Conservation (phyloP, 306 rosid genomes). For the Vigna nakashimae region DNA sequence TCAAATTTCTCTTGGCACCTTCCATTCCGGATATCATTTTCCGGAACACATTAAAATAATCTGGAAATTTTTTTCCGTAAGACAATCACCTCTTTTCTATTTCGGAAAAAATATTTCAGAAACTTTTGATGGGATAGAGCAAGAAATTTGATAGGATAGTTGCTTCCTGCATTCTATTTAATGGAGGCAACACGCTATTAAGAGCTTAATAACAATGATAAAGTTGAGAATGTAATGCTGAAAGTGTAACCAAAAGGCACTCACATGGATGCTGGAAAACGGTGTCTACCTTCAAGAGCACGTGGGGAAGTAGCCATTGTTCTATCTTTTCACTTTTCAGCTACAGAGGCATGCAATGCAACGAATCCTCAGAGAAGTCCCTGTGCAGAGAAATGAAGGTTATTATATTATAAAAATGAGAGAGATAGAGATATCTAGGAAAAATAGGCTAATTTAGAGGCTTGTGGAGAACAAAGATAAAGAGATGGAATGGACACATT, state of each 20-base stretch:
- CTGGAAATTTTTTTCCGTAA: no score
- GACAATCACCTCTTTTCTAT: no score
- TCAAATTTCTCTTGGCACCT: no score
- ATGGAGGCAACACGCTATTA: background rate
- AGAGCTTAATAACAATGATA: background rate
- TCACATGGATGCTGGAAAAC: slow-evolving; percentile 17
- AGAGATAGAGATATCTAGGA: background rate
- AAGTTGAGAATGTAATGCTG: background rate
- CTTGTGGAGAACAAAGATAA: slow-evolving; percentile 19
- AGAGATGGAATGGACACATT: slow-evolving; percentile 18
- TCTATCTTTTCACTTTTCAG: slow-evolving; percentile 9
- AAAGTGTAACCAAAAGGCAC: background rate
- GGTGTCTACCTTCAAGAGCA: background rate
- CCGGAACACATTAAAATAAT: no score
- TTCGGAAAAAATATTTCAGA: no score
- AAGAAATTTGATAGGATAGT: no score
- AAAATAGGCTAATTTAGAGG: background rate
- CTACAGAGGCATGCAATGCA: slow-evolving; percentile 18
- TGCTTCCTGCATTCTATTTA: no score
- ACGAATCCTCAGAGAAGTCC: background rate
- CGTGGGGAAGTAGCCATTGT: slow-evolving; percentile 24
- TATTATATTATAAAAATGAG: slow-evolving; percentile 11
- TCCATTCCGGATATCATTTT: no score
- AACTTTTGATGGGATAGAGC: no score
- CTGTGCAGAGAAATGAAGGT: background rate